Evolutionary conservation across 805 yeast genomes (phyloP).

Genomic region (Nakazawaea peltata): DNA sequence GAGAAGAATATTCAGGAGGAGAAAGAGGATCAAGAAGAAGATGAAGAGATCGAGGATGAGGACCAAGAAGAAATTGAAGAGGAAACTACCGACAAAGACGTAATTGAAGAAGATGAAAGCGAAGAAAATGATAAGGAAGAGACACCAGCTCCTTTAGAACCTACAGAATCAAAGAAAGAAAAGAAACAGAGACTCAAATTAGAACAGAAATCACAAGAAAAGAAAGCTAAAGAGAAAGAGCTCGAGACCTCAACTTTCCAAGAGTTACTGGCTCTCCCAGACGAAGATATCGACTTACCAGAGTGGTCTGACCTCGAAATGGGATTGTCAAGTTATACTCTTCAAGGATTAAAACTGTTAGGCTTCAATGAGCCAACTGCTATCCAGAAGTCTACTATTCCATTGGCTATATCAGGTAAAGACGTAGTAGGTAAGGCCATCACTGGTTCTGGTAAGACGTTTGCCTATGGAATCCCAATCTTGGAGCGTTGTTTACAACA

Average conservation of each 20-base stretch:
- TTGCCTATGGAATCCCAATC: constrained; percentile 92
- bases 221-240: constrained; percentile 20
- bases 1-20: constrained; percentile 17
- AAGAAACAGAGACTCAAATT: constrained; percentile 6
- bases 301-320: constrained; percentile 46
- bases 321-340: constrained; percentile 42
- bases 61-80: constrained; percentile 15
- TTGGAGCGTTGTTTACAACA: constrained; percentile 50
- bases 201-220: constrained; percentile 13
- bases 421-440: constrained; percentile 95
- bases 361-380: constrained; percentile 71
- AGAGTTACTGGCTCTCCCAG: constrained; percentile 10
- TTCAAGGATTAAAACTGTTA: constrained; percentile 52
- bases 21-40: constrained; percentile 11
- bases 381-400: constrained; percentile 72
- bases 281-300: constrained; percentile 43
- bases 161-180: constrained; percentile 8
- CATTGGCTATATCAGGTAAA: constrained; percentile 59
- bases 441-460: constrained; percentile 96
- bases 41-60: constrained; percentile 16
- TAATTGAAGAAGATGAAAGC: constrained; percentile 10
- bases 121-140: constrained; percentile 4
- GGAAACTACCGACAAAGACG: constrained; percentile 12
- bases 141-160: neutral
- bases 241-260: constrained; percentile 3